A percentile compares a stretch with the other conserved stretches of the same genome.
Evolutionary conservation across 1,284 basidiomycete species (phyloP).

Genomic region (Sphagnurus paluster): DNA sequence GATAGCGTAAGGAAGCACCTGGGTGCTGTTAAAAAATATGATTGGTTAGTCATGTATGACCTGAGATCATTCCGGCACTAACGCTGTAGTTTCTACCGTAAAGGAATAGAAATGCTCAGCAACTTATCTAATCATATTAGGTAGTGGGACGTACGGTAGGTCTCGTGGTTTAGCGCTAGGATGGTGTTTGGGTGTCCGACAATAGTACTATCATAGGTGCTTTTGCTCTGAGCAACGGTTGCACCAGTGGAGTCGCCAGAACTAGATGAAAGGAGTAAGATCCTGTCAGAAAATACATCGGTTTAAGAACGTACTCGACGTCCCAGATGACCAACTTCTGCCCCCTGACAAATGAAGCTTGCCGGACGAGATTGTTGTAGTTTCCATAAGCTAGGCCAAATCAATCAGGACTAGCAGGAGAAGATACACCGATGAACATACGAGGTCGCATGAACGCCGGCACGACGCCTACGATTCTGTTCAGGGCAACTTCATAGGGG

Average conservation of each 20-base stretch:
- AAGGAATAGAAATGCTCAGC: no score
- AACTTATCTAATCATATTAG: no score
- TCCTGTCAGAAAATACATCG: background rate
- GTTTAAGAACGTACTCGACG: slow-evolving; percentile 24
- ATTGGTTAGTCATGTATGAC: background rate
- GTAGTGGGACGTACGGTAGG: slow-evolving; percentile 34
- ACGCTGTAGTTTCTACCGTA: slow-evolving; percentile 42
- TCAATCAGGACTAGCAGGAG: slow-evolving; percentile 25
- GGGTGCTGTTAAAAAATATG: background rate
- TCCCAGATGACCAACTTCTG: slow-evolving; percentile 29
- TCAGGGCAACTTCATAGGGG: slow-evolving; percentile 26
- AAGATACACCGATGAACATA: slow-evolving; percentile 15
- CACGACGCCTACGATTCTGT: slow-evolving; percentile 29
- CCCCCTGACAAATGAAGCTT: slow-evolving; percentile 25
- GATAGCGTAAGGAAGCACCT: slow-evolving; percentile 15
- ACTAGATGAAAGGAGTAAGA: background rate
- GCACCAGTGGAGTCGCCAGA: slow-evolving; percentile 32
- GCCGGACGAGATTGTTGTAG: slow-evolving; percentile 29
- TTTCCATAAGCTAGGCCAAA: slow-evolving; percentile 27
- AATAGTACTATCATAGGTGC: slow-evolving; percentile 19
- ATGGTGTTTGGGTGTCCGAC: slow-evolving; percentile 35
- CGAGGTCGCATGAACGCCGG: slow-evolving; percentile 36
- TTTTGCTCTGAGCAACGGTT: slow-evolving; percentile 11
- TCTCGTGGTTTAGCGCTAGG: slow-evolving; percentile 46
- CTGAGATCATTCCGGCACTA: slow-evolving; percentile 11